phyloP scores from a whole-genome alignment of 1,284 basidiomycete species.

The Austroboletus niveus region DNA sequence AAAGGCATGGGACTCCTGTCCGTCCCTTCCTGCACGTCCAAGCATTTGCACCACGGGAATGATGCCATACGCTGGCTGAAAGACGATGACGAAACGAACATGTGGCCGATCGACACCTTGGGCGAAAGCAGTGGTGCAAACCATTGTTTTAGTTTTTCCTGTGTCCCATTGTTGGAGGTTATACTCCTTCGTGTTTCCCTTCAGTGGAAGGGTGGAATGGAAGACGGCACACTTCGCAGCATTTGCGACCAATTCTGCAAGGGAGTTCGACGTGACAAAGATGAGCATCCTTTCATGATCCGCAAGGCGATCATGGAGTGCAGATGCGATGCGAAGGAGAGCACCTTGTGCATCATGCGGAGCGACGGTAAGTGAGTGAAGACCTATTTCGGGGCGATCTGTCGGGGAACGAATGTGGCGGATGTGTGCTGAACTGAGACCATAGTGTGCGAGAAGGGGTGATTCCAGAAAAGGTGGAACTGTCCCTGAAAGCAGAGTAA shows the following conservation, averaged over 20 bases:
- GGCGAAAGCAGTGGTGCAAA: slow-evolving; percentile 4
- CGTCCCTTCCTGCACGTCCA: slow-evolving; percentile 5
- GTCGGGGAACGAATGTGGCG: neutral
- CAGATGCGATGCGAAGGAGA: neutral
- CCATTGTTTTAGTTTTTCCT: slow-evolving; percentile 3
- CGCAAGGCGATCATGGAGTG: neutral
- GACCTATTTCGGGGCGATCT: neutral
- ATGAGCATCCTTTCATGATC: neutral
- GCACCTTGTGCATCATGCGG: neutral
- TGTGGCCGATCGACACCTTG: neutral
- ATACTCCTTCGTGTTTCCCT: neutral
- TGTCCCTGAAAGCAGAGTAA: neutral
- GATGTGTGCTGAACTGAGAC: neutral
- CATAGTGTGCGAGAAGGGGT: neutral
- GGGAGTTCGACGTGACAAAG: neutral
- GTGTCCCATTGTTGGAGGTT: neutral
- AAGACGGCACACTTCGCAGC: neutral
- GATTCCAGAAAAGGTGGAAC: neutral
- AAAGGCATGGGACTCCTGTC: slow-evolving; percentile 5
- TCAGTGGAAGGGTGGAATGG: neutral
- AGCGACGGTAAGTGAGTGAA: neutral
- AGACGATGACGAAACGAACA: slow-evolving; percentile 1
- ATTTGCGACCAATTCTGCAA: neutral
- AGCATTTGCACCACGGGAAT: neutral
- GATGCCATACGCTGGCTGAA: neutral